Percentiles rank a stretch among this genome's conserved stretches.
Conservation (phyloP, 257 asterid genomes). For the Asclepias syriaca region DNA sequence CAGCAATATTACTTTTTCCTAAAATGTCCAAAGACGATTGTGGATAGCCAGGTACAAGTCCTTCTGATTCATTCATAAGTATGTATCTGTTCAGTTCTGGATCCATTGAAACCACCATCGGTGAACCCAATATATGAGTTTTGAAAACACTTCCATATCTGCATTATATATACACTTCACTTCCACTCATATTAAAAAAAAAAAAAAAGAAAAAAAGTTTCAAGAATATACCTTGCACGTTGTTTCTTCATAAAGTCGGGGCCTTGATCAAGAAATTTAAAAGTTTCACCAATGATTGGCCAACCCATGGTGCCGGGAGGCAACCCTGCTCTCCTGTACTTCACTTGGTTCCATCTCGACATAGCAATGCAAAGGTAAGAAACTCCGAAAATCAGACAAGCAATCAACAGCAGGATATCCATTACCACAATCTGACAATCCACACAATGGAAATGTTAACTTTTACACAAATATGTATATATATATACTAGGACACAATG, state of each 20-base stretch:
- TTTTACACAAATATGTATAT: too few relatives aligned
- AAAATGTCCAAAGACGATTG: constrained; percentile 70
- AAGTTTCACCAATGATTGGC: constrained; percentile 77
- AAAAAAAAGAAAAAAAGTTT: not conserved
- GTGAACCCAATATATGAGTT: constrained; percentile 76
- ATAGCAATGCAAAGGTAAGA: constrained; percentile 8
- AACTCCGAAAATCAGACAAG: constrained; percentile 3
- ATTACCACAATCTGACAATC: not conserved
- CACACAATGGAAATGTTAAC: too few relatives aligned
- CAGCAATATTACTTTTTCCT: constrained; percentile 78
- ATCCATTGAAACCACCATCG: constrained; percentile 89
- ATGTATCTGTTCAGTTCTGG: constrained; percentile 75
- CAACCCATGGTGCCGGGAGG: constrained; percentile 88
- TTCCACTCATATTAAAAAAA: not conserved
- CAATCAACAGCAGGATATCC: constrained; percentile 6
- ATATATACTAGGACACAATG: too few relatives aligned
- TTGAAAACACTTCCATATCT: constrained; percentile 86
- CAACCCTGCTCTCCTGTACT: constrained; percentile 38
- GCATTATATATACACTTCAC: not conserved
- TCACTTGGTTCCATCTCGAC: constrained; percentile 54
- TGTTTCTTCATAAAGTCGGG: constrained; percentile 59
- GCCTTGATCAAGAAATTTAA: constrained; percentile 49
- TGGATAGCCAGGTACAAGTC: constrained; percentile 90
- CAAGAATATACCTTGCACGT: constrained; percentile 38
- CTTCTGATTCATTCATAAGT: constrained; percentile 70